A percentile compares a stretch with the other conserved stretches of the same genome.
Conservation (phyloP, 495 filamentous ascomycete species). For the Lophiotrema nucula region DNA sequence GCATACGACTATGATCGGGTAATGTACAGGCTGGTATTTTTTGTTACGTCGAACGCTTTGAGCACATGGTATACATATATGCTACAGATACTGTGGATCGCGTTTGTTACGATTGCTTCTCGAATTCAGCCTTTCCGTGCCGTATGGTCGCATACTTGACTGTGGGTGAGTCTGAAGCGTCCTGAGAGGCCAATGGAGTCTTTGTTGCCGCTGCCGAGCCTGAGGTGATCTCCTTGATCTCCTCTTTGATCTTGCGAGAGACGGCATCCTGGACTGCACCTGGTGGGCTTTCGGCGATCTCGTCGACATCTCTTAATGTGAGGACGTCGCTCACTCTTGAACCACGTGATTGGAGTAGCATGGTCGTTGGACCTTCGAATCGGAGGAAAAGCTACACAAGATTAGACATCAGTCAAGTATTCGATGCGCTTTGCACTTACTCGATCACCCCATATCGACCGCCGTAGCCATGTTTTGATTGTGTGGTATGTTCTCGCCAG, state of each 20-base stretch:
- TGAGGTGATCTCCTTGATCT: slow-evolving; percentile 23
- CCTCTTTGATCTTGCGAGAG: slow-evolving; percentile 17
- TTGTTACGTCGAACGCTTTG: too few species aligned
- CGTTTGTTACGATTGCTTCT: too few species aligned
- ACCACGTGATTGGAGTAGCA: slow-evolving; percentile 82
- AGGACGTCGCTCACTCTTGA: slow-evolving; percentile 73
- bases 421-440: slow-evolving; percentile 44
- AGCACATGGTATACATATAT: slow-evolving; percentile 4
- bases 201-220: not conserved
- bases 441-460: slow-evolving; percentile 90
- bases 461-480: slow-evolving; percentile 69
- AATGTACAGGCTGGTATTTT: too few species aligned
- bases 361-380: slow-evolving; percentile 79
- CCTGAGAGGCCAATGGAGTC: slow-evolving; percentile 7
- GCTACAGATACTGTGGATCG: too few species aligned
- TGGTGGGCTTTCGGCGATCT: slow-evolving; percentile 71
- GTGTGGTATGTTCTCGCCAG: slow-evolving; percentile 59
- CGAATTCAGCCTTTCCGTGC: slow-evolving; percentile 17
- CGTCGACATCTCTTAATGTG: slow-evolving; percentile 72
- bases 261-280: slow-evolving; percentile 49
- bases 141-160: slow-evolving; percentile 4
- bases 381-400: slow-evolving; percentile 70
- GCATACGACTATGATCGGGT: too few species aligned
- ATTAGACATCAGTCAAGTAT: not conserved
- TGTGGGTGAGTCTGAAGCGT: not conserved